Evolutionary conservation across 148 eudicot species (phyloP), one percentile per base, ranked within the genome.

Genomic region (Beta vulgaris): DNA sequence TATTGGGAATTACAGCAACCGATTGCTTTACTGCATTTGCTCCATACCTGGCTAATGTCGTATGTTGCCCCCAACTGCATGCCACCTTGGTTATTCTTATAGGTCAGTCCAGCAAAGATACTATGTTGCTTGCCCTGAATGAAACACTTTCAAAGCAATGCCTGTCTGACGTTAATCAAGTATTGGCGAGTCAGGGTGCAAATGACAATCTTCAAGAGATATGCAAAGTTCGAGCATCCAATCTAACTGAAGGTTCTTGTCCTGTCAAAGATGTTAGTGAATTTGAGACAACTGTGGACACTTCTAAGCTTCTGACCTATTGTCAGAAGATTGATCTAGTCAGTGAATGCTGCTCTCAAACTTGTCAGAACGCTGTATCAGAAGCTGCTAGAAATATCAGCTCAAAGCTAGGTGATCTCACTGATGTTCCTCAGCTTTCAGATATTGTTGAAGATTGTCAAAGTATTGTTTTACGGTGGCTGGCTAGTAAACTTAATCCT

Each of bases 1-100:
- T 92, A 81, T 86, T 95, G 92, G 83, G 79, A 54, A 79, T 82
- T 73, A 87, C 98, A 76, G 81, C 98, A 63, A 83, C 86, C 28
- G 97, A 95, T 80, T 95, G 98, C 79, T 81, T 86, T 61, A 82
- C 90, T 23, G 70, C 79, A 36, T 86, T 92, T 71, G 97, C 97
- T 1, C 89, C 89, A 54, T 79, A 76, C 73, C 82, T 95, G 11
- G 98, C 97, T 26, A 95, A 95, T 76, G 97, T 92, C 21, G 85
- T 95, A 68, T 95, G 98, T 73, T 95, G 98, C 80, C 98, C 98
- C 0, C 97, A 95, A 76, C 81, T 95, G 71, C 97, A 92, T 71
- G 91, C 97, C 75, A 92, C 90, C 34, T 78, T 95, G 66, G 84
- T 82, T 8, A 79, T 92, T 77, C 93, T 95, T 28, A 69, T 90